Base-by-base conservation (phyloP, 805 yeast genomes). In the Cyberlindnera lachancei region DNA sequence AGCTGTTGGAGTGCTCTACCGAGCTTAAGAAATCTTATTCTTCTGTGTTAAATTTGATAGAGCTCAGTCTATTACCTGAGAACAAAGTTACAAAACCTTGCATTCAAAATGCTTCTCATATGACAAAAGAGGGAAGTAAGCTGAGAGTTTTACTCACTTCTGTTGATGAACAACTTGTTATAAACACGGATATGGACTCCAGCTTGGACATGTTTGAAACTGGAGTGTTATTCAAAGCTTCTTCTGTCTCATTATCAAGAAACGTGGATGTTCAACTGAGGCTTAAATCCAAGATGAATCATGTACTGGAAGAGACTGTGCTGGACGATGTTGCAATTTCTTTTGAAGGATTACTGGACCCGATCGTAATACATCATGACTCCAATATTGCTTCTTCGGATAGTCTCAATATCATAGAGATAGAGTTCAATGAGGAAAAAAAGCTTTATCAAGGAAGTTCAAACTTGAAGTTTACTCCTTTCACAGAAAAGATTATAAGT, bases 1-100 rank as follows among this genome's bases (percentile, higher is more conserved):
- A 61, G 30, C 44, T 74, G 10, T 48, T 65, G 13, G 43, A 50
- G 18, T 68, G 74, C 34, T 65, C 59, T 24, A 29, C 52, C 6
- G 40, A 54, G 22, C 37, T 64, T 29, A 41, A 45, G 6, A 56
- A 56, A 29, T 35, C 36, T 31, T 53, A 41, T 41, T 66, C 59
- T 15, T 54, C 66, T 0, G 45, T 56, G 15, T 24, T 51, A 15
- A 58, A 56, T 30, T 45, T 53, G 9, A 31, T 64, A 11, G 62
- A 64, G 30, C 33, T 67, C 16, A 42, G 54, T 21, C 36, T 55
- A 4, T 26, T 61, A 13, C 44, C 50, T 4, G 34, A 38, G 18
- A 8, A 27, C 9, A 20, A 30, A 17, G n/a, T 44, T 21, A 33
- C 33, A 11, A 25, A 12, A 7, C 11, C 16, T 1, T 17, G 28